Evolutionary conservation across 768 basidiomycete genomes (phyloP).

Genomic region (Galerina sulciceps): DNA sequence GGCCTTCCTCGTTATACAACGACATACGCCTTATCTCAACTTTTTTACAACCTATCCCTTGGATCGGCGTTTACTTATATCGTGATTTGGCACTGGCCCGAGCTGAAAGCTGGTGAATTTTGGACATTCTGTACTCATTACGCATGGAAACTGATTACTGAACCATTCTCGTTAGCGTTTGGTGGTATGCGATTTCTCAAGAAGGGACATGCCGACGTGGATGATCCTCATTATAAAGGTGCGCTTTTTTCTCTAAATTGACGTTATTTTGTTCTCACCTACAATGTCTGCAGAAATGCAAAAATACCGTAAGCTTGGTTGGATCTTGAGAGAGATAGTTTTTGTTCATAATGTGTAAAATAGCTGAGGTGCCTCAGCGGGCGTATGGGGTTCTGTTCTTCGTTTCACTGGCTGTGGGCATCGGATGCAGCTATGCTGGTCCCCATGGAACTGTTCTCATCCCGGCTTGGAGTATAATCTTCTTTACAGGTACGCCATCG

Average conservation of each 20-base stretch:
- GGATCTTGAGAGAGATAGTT: neutral
- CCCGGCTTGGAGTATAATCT: conserved; percentile 58
- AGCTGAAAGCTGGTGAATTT: conserved; percentile 42
- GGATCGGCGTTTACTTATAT: conserved; percentile 54
- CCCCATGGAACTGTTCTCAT: conserved; percentile 43
- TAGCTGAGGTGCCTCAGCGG: conserved; percentile 56
- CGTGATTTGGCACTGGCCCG: conserved; percentile 55
- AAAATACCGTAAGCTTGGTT: conserved; percentile 39
- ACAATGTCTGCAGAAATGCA: conserved; percentile 42
- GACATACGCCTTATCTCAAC: conserved; percentile 50
- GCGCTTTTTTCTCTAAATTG: neutral
- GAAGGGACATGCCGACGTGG: conserved; percentile 40
- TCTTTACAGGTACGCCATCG: conserved; percentile 43
- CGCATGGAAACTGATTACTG: neutral
- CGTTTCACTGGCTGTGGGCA: conserved; percentile 49
- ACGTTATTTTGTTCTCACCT: neutral
- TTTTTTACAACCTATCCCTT: conserved; percentile 54
- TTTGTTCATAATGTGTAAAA: neutral
- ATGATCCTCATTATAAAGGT: conserved; percentile 56
- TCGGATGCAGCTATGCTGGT: conserved; percentile 47
- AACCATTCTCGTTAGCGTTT: conserved; percentile 34
- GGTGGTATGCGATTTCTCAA: conserved; percentile 44
- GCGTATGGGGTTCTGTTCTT: conserved; percentile 51
- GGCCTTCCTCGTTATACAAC: conserved; percentile 53
- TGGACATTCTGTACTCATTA: neutral